Base-by-base conservation (phyloP, 257 asterid genomes). In the Penstemon davidsonii region DNA sequence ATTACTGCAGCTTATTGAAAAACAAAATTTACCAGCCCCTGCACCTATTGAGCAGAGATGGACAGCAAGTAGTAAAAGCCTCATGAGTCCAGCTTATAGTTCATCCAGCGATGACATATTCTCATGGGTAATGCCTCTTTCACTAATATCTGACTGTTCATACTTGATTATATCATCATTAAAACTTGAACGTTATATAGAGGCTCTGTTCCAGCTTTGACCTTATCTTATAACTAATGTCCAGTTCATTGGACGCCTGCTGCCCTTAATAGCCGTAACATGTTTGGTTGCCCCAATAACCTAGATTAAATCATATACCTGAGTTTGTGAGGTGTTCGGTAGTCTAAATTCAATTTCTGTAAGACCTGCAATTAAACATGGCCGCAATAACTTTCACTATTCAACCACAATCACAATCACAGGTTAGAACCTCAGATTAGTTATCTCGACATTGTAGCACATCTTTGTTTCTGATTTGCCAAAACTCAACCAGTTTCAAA, bases 1-100 rank as follows among this genome's bases (percentile, higher is more conserved):
- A 63, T 55, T 94, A 68, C 49, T 83, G 85, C 80, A 86, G 77
- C 82, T 94, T 66, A 87, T 94, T 57, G 86, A 84, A 64, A 81
- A 76, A 59, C 94, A 94, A 78, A 84, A 79, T 70, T 64, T 94
- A 73, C 99, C 99, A 4, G 91, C 97, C 73, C 97, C 96, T 69
- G 96, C 99, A 70, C 99, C 99, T 13, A 88, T 94, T 40, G 99
- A 94, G 75, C 99, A 91, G 85, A 86, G 99, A 84, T 94, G 99
- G 99, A 88, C 97, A 2, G 88, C 90, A 38, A 33, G 84, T 82
- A 90, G 95, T 81, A 84, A 77, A 81, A 94, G 99, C 78, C 78
- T 62, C 65, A 87, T 94, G 96, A 94, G 99, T 74, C 97, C 99
- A 11, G 97, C 99, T 70, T 86, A 85, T 80, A 91, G 99, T 80